Evolutionary conservation across 1,139 yeast genomes (phyloP).

Genomic region (Hansenula lynferdii): DNA sequence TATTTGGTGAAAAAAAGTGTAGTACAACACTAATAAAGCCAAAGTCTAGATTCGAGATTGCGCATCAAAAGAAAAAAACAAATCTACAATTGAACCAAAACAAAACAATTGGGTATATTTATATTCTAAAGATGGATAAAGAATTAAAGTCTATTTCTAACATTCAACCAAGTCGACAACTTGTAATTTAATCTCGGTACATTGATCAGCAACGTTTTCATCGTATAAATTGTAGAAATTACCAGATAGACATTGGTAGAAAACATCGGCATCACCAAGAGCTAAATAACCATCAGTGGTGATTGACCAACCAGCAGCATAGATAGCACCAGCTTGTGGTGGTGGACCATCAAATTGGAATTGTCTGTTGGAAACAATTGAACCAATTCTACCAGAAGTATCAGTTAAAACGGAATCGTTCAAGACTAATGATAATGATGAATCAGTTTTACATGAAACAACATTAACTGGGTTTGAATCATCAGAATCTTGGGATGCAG

Average conservation of each 20-base stretch:
- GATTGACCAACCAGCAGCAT: conserved; percentile 79
- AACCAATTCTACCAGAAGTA: conserved; percentile 64
- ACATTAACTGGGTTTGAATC: conserved; percentile 27
- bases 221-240: conserved; percentile 78
- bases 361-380: conserved; percentile 80
- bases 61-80: too few relatives aligned
- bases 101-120: too few relatives aligned
- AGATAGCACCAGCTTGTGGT: conserved; percentile 84
- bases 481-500: not conserved
- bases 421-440: conserved; percentile 52
- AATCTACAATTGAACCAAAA: too few relatives aligned
- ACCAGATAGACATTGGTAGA: conserved; percentile 78
- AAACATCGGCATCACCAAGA: conserved; percentile 54
- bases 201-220: conserved; percentile 59
- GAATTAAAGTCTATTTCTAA: conserved; percentile 30
- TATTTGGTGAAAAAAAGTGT: too few relatives aligned
- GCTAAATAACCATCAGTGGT: conserved; percentile 61
- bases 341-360: conserved; percentile 89
- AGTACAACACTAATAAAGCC: too few relatives aligned
- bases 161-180: conserved; percentile 59
- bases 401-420: conserved; percentile 51
- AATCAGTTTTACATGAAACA: conserved; percentile 42
- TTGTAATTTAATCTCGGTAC: conserved; percentile 55
- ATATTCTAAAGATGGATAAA: too few relatives aligned
- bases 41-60: too few relatives aligned